phyloP scores from a whole-genome alignment of 2,329 filamentous ascomycete species.

The Trichophyton schoenleinii region DNA sequence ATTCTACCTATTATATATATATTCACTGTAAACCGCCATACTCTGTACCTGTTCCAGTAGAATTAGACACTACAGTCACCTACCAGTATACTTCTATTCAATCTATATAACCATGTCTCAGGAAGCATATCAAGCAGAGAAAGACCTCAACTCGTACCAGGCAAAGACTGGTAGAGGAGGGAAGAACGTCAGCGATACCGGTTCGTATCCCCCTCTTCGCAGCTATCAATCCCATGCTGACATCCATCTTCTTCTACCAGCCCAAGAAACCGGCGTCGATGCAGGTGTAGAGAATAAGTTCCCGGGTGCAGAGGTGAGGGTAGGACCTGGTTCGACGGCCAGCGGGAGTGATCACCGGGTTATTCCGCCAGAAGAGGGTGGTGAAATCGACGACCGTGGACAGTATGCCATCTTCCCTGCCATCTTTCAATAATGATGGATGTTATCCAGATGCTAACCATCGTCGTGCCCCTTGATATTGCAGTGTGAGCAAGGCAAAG shows the following conservation, averaged over 20 bases:
- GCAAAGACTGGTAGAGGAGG: slow-evolving; percentile 25
- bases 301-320: slow-evolving; percentile 25
- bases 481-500: slow-evolving; percentile 22
- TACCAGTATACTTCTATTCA: background rate
- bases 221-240: background rate
- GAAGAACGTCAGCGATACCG: slow-evolving; percentile 30
- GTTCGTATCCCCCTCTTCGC: background rate
- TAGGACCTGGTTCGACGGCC: slow-evolving; percentile 23
- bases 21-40: background rate
- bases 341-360: slow-evolving; percentile 28
- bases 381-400: slow-evolving; percentile 26
- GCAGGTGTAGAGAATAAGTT: slow-evolving; percentile 29
- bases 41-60: background rate
- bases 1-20: background rate
- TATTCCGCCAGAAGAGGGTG: slow-evolving; percentile 32
- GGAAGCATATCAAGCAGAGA: slow-evolving; percentile 25
- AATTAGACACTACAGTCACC: background rate
- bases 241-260: slow-evolving; percentile 14
- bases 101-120: slow-evolving; percentile 14
- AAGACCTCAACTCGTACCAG: slow-evolving; percentile 30
- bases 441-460: slow-evolving; percentile 5
- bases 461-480: slow-evolving; percentile 7
- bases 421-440: background rate
- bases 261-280: slow-evolving; percentile 32
- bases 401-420: slow-evolving; percentile 18